These are phyloP conservation scores for Aphanomyces cochlioides DNA, from an alignment of 352 stramenopile species.

Conservation along the genomic window DNA sequence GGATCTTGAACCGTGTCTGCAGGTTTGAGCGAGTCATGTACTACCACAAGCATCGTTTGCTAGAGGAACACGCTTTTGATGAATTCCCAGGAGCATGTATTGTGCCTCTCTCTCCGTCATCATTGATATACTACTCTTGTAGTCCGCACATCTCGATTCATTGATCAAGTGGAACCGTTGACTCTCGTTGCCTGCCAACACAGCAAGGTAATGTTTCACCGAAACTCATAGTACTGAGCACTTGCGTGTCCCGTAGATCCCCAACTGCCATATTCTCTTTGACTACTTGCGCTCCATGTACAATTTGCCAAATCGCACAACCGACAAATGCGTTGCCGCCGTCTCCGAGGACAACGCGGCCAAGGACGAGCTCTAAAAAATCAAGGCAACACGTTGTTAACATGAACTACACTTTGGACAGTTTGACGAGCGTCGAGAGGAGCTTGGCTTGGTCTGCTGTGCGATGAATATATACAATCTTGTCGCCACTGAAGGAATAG, in stretches of 20 bases:
- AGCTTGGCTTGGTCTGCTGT: constrained; percentile 87
- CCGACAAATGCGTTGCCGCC: constrained; percentile 38
- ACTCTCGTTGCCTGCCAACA: constrained; percentile 50
- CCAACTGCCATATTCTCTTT: constrained; percentile 57
- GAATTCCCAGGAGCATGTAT: constrained; percentile 58
- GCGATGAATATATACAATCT: constrained; percentile 85
- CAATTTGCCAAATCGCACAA: constrained; percentile 38
- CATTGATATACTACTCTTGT: constrained; percentile 7
- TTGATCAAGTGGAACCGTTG: constrained; percentile 63
- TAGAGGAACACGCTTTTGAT: constrained; percentile 58
- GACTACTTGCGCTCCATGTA: constrained; percentile 60
- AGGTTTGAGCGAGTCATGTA: constrained; percentile 73
- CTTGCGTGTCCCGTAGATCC: neutral
- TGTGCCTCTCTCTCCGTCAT: constrained; percentile 7
- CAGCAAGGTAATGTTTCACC: constrained; percentile 40
- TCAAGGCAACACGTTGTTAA: neutral
- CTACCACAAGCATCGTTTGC: constrained; percentile 64
- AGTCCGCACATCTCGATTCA: constrained; percentile 56
- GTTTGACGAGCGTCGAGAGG: constrained; percentile 64
- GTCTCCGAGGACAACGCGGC: constrained; percentile 17
- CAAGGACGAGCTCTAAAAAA: constrained; percentile 49
- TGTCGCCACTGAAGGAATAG: constrained; percentile 83
- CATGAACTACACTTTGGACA: constrained; percentile 26
- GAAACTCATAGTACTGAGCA: neutral
- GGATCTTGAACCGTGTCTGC: neutral